Evolutionary conservation across 169 alveolate genomes (phyloP).

Genomic region (Hepatocystis sp.): DNA sequence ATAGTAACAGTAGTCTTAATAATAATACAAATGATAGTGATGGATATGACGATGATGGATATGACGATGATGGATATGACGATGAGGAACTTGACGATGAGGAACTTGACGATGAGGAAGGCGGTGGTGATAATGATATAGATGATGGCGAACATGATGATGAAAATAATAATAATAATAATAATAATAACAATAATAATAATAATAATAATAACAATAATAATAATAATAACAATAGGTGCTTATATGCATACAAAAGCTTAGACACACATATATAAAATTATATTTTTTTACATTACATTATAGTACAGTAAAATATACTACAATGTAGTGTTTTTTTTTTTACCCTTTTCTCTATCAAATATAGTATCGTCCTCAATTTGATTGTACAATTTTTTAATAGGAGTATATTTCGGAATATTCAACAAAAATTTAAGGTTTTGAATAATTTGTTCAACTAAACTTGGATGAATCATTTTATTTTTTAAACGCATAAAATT

Average conservation of each 20-base stretch:
- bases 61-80: too few relatives aligned
- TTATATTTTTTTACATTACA: not conserved
- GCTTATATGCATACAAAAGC: not conserved
- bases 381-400: conserved; percentile 3
- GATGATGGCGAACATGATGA: conserved; percentile 1
- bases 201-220: too few relatives aligned
- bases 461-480: conserved; percentile 50
- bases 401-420: conserved; percentile 9
- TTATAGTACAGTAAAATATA: too few relatives aligned
- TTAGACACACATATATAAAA: too few relatives aligned
- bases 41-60: not conserved
- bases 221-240: too few relatives aligned
- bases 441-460: conserved; percentile 11
- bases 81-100: too few relatives aligned
- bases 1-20: too few relatives aligned
- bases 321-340: too few relatives aligned
- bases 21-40: too few relatives aligned
- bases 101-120: too few relatives aligned
- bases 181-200: too few relatives aligned
- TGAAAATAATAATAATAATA: not conserved
- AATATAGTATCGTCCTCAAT: conserved; percentile 21
- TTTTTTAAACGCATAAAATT: conserved; percentile 19
- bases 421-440: conserved; percentile 6
- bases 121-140: not conserved
- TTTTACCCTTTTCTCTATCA: conserved; percentile 22